Evolutionary conservation across 2,329 filamentous ascomycete genomes (phyloP).

Genomic region (Dothideomycetidae sp.): DNA sequence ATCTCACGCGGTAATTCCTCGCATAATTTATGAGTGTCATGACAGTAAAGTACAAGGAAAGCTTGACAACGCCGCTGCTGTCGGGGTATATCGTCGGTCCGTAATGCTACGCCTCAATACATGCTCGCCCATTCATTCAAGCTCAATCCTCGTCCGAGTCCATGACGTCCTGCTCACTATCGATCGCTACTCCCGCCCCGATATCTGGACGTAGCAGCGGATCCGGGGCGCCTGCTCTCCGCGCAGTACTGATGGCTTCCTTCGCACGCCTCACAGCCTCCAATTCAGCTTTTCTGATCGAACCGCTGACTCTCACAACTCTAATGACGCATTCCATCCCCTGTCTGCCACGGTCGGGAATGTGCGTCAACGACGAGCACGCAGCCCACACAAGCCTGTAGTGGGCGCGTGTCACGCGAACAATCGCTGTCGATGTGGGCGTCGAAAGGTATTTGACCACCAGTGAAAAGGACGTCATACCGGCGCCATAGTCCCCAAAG

Average conservation of each 20-base stretch:
- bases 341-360: conserved; percentile 51
- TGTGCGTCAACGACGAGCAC: conserved; percentile 59
- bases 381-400: conserved; percentile 85
- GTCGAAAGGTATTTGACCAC: conserved; percentile 83
- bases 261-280: conserved; percentile 72
- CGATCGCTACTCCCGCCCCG: conserved; percentile 35
- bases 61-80: no score
- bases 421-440: conserved; percentile 87
- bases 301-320: conserved; percentile 79
- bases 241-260: conserved; percentile 53
- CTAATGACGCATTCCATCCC: conserved; percentile 59
- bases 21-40: no score
- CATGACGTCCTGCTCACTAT: conserved; percentile 27
- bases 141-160: conserved; percentile 18
- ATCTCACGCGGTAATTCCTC: no score
- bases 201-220: conserved; percentile 14
- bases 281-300: conserved; percentile 81
- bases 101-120: no score
- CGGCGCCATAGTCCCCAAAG: conserved; percentile 81
- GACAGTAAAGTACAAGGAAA: no score
- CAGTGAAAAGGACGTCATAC: conserved; percentile 47
- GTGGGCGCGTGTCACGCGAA: conserved; percentile 67
- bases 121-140: no score
- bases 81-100: no score
- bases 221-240: conserved; percentile 26